phyloP scores from a whole-genome alignment of 345 rosid genomes.

The Isatis tinctoria region DNA sequence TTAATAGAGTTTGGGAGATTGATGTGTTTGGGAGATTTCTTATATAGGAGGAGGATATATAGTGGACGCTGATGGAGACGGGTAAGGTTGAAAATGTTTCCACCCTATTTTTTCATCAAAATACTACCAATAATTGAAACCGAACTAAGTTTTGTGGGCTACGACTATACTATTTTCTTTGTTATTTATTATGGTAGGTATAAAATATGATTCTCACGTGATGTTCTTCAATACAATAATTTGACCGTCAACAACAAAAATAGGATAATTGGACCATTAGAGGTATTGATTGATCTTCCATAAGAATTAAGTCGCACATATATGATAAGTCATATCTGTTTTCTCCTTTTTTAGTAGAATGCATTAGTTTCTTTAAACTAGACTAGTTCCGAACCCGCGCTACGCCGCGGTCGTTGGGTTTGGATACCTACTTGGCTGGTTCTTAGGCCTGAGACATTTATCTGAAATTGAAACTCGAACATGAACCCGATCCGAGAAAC shows the following conservation, averaged over 20 bases:
- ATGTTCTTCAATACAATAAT: not conserved
- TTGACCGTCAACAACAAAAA: not conserved
- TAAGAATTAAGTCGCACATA: not conserved
- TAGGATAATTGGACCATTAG: not conserved
- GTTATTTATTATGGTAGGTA: constrained; percentile 21
- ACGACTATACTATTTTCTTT: not conserved
- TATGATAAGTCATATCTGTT: not conserved
- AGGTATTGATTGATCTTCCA: not conserved
- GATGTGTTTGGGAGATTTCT: constrained; percentile 13
- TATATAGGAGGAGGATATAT: constrained; percentile 2
- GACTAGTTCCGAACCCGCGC: no score
- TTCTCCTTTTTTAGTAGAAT: not conserved
- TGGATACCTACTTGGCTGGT: no score
- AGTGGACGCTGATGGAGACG: constrained; percentile 11
- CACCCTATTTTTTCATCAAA: not conserved
- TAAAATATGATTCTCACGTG: not conserved
- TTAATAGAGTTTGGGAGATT: constrained; percentile 14
- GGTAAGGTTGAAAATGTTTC: constrained; percentile 14
- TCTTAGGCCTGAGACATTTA: no score
- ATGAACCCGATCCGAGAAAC: no score
- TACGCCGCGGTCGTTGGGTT: no score
- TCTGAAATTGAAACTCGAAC: no score
- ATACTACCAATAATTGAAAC: constrained; percentile 17
- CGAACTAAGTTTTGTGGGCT: constrained; percentile 2
- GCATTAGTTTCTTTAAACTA: not conserved